Conservation (phyloP, 2,329 filamentous ascomycete genomes). For the Ophiostoma quercus region DNA sequence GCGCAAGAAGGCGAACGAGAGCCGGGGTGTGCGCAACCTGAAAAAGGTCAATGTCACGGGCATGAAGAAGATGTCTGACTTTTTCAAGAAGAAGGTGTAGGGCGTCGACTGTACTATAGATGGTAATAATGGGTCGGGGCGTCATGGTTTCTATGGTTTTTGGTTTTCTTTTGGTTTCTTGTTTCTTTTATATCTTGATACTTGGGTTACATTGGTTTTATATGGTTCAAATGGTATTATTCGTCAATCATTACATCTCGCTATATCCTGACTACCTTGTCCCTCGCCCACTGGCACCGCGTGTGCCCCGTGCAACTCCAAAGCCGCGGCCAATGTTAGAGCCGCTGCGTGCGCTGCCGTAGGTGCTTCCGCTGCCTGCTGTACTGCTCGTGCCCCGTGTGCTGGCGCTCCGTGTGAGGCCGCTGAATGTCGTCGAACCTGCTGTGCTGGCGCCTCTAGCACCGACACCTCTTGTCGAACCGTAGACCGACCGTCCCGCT, state of each 20-base stretch:
- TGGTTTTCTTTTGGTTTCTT: not conserved
- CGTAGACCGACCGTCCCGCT: constrained; percentile 18
- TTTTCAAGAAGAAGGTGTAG: constrained; percentile 67
- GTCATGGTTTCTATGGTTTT: not conserved
- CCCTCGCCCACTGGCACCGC: not conserved
- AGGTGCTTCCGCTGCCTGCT: not conserved
- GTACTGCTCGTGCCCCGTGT: constrained; percentile 11
- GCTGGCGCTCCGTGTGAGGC: constrained; percentile 22
- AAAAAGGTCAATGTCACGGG: constrained; percentile 86
- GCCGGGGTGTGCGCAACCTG: constrained; percentile 69
- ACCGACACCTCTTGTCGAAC: constrained; percentile 11
- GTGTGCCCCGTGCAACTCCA: constrained; percentile 6
- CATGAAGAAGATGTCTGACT: constrained; percentile 96
- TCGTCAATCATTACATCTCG: constrained; percentile 12
- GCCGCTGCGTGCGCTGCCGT: constrained; percentile 13
- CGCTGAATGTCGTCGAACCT: constrained; percentile 18
- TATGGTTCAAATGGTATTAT: not conserved
- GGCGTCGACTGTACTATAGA: not conserved
- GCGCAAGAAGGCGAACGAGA: constrained; percentile 70
- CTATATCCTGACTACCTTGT: not conserved
- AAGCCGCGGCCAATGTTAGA: constrained; percentile 41
- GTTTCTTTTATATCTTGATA: not conserved
- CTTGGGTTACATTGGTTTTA: not conserved
- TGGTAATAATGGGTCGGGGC: constrained; percentile 2
- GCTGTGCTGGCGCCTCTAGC: constrained; percentile 16